Evolutionary conservation across 2,329 filamentous ascomycete species (phyloP).

Genomic region (Diaporthe amygdali): DNA sequence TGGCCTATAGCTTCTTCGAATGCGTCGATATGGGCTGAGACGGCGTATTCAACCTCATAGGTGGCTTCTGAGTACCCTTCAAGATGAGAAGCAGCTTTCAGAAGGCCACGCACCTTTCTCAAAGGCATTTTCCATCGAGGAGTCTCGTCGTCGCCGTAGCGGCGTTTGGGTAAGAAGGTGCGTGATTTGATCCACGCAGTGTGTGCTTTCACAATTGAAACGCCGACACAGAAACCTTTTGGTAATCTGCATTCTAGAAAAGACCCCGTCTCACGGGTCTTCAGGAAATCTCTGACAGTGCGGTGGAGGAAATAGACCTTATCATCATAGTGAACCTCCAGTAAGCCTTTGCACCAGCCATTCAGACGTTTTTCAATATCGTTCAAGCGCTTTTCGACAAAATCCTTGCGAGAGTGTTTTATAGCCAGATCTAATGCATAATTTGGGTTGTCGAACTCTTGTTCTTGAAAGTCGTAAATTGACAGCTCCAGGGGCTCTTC

Average conservation of each 20-base stretch:
- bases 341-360: neutral
- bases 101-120: too few species aligned
- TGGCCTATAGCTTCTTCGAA: too few species aligned
- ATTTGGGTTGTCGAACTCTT: neutral
- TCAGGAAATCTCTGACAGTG: neutral
- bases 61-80: too few species aligned
- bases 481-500: neutral
- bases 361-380: neutral
- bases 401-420: neutral
- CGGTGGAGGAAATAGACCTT: neutral
- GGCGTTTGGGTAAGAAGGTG: too few species aligned
- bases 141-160: too few species aligned
- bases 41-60: too few species aligned
- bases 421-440: neutral
- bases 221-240: neutral
- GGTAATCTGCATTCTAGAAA: neutral
- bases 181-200: neutral
- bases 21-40: too few species aligned
- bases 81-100: too few species aligned
- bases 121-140: too few species aligned
- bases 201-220: neutral
- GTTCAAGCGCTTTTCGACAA: neutral
- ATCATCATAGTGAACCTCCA: neutral
- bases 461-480: neutral
- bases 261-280: neutral